A percentile compares a stretch with the other conserved stretches of the same genome.
Conservation (phyloP, 2,329 filamentous ascomycete species). For the Thermoascus crustaceus region DNA sequence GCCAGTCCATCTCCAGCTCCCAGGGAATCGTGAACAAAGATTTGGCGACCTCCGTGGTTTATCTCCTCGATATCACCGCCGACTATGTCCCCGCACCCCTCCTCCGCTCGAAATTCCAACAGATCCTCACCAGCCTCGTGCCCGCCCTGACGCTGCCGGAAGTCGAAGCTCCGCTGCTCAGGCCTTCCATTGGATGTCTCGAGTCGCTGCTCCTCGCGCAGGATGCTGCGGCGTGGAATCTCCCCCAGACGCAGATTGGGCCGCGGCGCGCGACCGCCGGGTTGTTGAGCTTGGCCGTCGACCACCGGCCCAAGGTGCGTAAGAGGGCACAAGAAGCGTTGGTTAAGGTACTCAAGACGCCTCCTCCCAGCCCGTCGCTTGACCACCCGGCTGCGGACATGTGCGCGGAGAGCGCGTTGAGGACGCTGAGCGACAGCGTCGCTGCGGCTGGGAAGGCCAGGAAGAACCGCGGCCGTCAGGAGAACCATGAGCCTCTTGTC, state of each 20-base stretch:
- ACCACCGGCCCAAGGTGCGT: conserved; percentile 84
- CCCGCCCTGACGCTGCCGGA: conserved; percentile 72
- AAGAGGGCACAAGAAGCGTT: conserved; percentile 89
- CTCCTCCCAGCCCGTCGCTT: conserved; percentile 81
- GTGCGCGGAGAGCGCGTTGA: conserved; percentile 85
- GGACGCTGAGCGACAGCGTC: conserved; percentile 64
- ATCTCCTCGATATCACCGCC: conserved; percentile 88
- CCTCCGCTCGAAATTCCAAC: conserved; percentile 87
- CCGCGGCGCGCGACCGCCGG: conserved; percentile 82
- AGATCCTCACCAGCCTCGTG: conserved; percentile 79
- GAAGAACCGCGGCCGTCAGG: conserved; percentile 41
- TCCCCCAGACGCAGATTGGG: conserved; percentile 72
- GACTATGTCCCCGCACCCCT: conserved; percentile 76
- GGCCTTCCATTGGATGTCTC: conserved; percentile 83
- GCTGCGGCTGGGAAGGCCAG: conserved; percentile 61
- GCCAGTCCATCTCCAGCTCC: conserved; percentile 59
- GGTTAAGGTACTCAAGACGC: conserved; percentile 70
- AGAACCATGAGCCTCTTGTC: conserved; percentile 66
- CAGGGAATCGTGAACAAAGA: conserved; percentile 68
- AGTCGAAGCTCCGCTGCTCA: conserved; percentile 76
- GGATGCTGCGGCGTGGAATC: conserved; percentile 78
- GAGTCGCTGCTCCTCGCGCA: conserved; percentile 88
- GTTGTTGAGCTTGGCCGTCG: conserved; percentile 73
- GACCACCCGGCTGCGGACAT: conserved; percentile 94
- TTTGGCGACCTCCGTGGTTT: conserved; percentile 77